Base-by-base conservation (phyloP, 139 green algal species). In the Volvox africanus region DNA sequence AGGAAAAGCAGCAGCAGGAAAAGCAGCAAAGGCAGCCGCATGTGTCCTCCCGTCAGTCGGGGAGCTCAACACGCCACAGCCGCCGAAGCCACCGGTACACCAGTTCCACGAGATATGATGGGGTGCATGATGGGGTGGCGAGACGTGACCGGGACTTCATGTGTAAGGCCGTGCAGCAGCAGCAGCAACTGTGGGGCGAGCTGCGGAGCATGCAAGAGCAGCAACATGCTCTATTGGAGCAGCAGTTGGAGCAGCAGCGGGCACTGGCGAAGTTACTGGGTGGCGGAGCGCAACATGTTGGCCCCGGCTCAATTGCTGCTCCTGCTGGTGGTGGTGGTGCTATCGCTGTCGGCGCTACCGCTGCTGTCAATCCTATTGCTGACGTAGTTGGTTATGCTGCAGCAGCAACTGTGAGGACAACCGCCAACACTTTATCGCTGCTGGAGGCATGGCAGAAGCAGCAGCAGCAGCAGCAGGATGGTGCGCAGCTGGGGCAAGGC, bases 181-280 rank as follows among this genome's bases (percentile, higher is more conserved):
- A 81, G 75, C 75, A 55, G 75, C 32, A 24, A 35, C n/a, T 81
- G n/a, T 81, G 75, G 75, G 17, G n/a, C 30, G 75, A 81, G 75
- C 75, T 81, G n/a, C 75, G 22, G 32, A 20, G 3, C 18, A 55
- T 81, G 32, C 75, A 81, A 30, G 75, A 55, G 75, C 75, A 81
- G 75, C 75, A 81, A 30, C 75, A 17, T 17, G 28, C 33, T 18
- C 75, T 81, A 30, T 35, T 61, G 75, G 32, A 61, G 75, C 75
- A 81, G 75, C 75, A 81, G 30, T 28, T 81, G 32, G 75, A 81
- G 33, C 75, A 81, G 75, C 75, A 81, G 30, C n/a, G 75, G 75
- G 32, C 32, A 30, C 75, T 81, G 75, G 75, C 75, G 32, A 21
- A 55, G 75, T 24, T 81, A 32, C 2, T 80, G 24, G 22, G 67